Conservation (phyloP, 208 protist genomes). For the Acanthamoeba castellanii region DNA sequence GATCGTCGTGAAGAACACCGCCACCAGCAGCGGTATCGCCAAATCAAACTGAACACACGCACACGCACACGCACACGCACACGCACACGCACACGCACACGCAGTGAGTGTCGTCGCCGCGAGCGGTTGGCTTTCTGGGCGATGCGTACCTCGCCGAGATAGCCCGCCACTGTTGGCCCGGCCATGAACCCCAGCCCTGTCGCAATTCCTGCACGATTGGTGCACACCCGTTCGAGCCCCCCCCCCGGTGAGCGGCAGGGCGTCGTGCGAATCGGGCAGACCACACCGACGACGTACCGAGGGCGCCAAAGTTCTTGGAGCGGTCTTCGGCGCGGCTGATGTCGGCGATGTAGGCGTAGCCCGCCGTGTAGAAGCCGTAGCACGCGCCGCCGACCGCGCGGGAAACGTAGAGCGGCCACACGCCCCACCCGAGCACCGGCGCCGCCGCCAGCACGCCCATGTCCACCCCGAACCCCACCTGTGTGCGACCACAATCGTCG, state of each 20-base stretch:
- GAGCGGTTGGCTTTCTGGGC: neutral
- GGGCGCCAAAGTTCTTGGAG: constrained; percentile 39
- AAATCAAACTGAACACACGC: neutral
- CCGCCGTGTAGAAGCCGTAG: constrained; percentile 1
- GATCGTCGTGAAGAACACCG: neutral
- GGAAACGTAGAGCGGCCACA: neutral
- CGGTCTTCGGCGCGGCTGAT: neutral
- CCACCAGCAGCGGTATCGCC: constrained; percentile 19
- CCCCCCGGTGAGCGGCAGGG: no score
- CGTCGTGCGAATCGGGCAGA: no score
- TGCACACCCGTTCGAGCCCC: no score
- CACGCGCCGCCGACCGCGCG: neutral
- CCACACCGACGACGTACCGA: neutral
- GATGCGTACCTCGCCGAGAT: neutral
- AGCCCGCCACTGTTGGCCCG: neutral
- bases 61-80: neutral
- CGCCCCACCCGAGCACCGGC: neutral
- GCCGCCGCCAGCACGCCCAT: neutral
- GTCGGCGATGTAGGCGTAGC: constrained; percentile 57
- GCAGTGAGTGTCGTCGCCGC: no score
- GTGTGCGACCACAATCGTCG: neutral
- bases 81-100: no score
- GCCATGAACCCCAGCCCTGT: constrained; percentile 14
- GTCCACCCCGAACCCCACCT: constrained; percentile 23
- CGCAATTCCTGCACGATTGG: neutral